Conservation (phyloP, 164 flowering plant genomes). For the Akebia trifoliata region DNA sequence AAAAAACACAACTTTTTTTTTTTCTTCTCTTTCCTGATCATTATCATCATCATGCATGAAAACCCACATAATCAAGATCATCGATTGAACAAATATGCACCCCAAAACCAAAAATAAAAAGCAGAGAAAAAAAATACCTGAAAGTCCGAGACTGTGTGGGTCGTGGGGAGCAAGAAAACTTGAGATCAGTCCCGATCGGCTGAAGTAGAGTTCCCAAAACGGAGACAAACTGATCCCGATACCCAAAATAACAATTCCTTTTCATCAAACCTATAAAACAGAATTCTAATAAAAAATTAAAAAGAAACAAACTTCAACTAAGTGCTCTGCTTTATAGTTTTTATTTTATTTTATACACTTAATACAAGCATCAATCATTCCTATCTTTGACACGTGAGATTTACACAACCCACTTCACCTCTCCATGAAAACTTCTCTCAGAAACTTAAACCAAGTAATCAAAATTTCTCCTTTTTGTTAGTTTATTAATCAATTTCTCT, state of each 20-base stretch:
- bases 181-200: slow-evolving; percentile 32
- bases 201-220: slow-evolving; percentile 29
- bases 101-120: slow-evolving; percentile 2
- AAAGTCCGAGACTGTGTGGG: slow-evolving; percentile 40
- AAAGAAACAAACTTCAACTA: not conserved
- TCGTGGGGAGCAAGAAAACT: slow-evolving; percentile 55
- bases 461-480: slow-evolving; percentile 17
- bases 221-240: slow-evolving; percentile 58
- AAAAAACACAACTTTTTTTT: not conserved
- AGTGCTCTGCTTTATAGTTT: not conserved
- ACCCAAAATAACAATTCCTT: slow-evolving; percentile 25
- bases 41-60: slow-evolving; percentile 6
- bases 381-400: slow-evolving; percentile 37
- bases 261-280: slow-evolving; percentile 27
- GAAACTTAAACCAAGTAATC: slow-evolving; percentile 9
- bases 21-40: not conserved
- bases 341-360: slow-evolving; percentile 9
- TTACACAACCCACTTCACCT: slow-evolving; percentile 7
- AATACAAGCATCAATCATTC: slow-evolving; percentile 21
- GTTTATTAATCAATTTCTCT: not conserved
- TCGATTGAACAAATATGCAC: not conserved
- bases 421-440: slow-evolving; percentile 14
- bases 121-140: slow-evolving; percentile 33
- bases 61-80: slow-evolving; percentile 9
- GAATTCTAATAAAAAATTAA: not conserved